Percentiles rank a stretch among this genome's conserved stretches.
Evolutionary conservation across 352 stramenopile genomes (phyloP).

Genomic region (Globisporangium megalacanthum): DNA sequence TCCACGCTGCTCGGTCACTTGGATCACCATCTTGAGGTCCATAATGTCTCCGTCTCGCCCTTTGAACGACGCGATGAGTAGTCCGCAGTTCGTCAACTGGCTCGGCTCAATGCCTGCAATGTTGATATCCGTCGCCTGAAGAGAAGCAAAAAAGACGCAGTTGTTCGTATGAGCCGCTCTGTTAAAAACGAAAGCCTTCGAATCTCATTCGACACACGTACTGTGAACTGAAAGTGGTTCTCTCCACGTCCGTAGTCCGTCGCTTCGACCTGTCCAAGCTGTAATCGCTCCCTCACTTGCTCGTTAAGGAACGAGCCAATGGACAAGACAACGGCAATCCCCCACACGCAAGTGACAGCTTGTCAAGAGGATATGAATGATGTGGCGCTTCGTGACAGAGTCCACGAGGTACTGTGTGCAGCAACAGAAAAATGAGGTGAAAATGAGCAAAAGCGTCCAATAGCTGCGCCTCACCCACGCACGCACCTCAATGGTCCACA

Average conservation of each 20-base stretch:
- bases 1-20: slow-evolving; percentile 76
- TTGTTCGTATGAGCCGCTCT: neutral
- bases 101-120: slow-evolving; percentile 69
- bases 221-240: slow-evolving; percentile 86
- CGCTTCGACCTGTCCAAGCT: slow-evolving; percentile 65
- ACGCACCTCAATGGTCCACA: slow-evolving; percentile 75
- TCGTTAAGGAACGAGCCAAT: neutral
- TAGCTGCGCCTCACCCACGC: neutral
- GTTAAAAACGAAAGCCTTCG: too few relatives aligned
- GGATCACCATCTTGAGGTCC: slow-evolving; percentile 86
- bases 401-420: slow-evolving; percentile 71
- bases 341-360: neutral
- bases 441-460: neutral
- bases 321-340: neutral
- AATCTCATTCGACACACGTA: slow-evolving; percentile 18
- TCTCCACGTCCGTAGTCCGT: slow-evolving; percentile 55
- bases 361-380: slow-evolving; percentile 80
- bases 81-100: slow-evolving; percentile 84
- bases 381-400: slow-evolving; percentile 76
- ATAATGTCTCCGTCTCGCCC: slow-evolving; percentile 67
- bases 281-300: slow-evolving; percentile 19
- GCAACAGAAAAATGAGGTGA: neutral
- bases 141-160: neutral
- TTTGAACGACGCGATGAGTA: slow-evolving; percentile 81
- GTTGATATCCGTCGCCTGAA: slow-evolving; percentile 61